A percentile compares a stretch with the other conserved stretches of the same genome.
Evolutionary conservation across 2,329 filamentous ascomycete species (phyloP).

Genomic region (Endoconidiophora laricicola): DNA sequence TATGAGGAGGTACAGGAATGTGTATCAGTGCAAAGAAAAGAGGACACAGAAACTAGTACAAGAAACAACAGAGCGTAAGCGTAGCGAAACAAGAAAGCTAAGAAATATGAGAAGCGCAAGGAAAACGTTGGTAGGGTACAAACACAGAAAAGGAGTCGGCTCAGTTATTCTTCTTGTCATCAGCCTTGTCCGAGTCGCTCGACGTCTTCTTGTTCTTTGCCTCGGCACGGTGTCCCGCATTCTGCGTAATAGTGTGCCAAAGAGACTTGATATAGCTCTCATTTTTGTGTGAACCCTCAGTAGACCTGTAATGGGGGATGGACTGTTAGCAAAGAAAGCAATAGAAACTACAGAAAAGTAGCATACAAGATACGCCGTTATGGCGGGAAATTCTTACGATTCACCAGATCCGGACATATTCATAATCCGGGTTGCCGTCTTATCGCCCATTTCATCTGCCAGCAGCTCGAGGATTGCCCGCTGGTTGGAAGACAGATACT

Average conservation of each 20-base stretch:
- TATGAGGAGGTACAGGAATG: neutral
- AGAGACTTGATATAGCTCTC: conserved; percentile 86
- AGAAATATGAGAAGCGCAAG: neutral
- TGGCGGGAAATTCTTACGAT: conserved; percentile 26
- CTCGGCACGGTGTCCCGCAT: conserved; percentile 37
- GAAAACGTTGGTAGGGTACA: neutral
- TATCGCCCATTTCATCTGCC: conserved; percentile 89
- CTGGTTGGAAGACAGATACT: conserved; percentile 82
- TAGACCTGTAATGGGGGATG: neutral
- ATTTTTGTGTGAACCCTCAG: conserved; percentile 42
- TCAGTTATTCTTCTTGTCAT: conserved; percentile 13
- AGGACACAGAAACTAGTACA: neutral
- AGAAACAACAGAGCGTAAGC: neutral
- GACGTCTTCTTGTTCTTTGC: conserved; percentile 16
- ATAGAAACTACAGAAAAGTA: neutral
- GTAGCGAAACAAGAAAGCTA: neutral
- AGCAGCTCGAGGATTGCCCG: conserved; percentile 88
- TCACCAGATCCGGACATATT: conserved; percentile 36
- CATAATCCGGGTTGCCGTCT: conserved; percentile 84
- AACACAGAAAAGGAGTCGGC: neutral
- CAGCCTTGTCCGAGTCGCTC: conserved; percentile 15
- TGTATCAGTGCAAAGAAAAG: conserved; percentile 2
- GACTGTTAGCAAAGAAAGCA: neutral
- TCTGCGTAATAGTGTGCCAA: conserved; percentile 83
- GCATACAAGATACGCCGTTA: neutral